Evolutionary conservation across 2,329 filamentous ascomycete species (phyloP).

Genomic region (Tolypocladium cylindrosporum): DNA sequence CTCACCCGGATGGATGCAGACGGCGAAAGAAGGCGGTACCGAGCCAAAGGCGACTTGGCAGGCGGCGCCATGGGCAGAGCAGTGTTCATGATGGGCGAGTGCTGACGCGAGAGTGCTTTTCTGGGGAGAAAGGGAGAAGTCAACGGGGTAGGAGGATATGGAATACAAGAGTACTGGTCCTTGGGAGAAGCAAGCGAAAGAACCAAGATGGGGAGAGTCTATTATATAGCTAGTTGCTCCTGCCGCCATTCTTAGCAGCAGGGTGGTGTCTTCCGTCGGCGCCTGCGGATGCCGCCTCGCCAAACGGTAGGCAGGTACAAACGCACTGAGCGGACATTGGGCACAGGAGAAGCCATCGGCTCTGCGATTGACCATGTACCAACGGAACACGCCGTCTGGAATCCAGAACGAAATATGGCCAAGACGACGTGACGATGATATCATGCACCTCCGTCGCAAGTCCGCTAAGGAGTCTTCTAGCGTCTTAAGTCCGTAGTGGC

Average conservation of each 20-base stretch:
- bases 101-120: not conserved
- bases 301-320: not conserved
- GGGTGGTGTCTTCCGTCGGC: not conserved
- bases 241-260: not conserved
- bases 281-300: not conserved
- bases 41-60: constrained; percentile 49
- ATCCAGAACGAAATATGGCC: not conserved
- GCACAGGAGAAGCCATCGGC: not conserved
- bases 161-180: not conserved
- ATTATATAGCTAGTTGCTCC: not conserved
- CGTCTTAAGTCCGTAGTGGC: not conserved
- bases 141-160: not conserved
- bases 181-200: not conserved
- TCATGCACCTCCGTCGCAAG: not conserved
- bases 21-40: constrained; percentile 57
- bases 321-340: not conserved
- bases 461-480: not conserved
- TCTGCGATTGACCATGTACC: not conserved
- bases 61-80: constrained; percentile 30
- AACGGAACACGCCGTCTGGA: not conserved
- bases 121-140: no score
- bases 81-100: constrained; percentile 7
- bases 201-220: not conserved
- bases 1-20: constrained; percentile 57
- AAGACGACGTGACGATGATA: not conserved